phyloP scores from a whole-genome alignment of 2,329 filamentous ascomycete species.

The Beauveria medogensis region DNA sequence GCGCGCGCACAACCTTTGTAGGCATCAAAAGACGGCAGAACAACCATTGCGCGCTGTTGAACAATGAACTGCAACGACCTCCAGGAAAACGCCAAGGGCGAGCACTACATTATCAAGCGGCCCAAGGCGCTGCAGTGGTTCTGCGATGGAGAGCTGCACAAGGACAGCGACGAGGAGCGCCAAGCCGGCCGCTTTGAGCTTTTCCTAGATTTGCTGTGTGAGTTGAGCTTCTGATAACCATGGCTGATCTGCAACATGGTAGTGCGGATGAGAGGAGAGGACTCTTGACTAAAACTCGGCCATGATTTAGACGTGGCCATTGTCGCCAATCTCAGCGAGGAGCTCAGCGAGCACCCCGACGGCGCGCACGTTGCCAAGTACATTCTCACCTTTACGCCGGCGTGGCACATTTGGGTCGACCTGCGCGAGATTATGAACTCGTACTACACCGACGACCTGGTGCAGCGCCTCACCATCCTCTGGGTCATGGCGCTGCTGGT shows the following conservation, averaged over 20 bases:
- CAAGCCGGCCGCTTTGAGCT: conserved; percentile 40
- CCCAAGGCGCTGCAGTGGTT: conserved; percentile 38
- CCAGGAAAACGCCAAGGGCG: conserved; percentile 21
- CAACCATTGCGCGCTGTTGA: too few species aligned
- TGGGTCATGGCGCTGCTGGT: conserved; percentile 43
- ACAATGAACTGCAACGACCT: conserved; percentile 31
- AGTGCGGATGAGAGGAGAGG: too few species aligned
- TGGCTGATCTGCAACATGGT: too few species aligned
- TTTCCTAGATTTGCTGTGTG: conserved; percentile 40
- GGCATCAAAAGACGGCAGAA: neutral
- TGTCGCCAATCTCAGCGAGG: conserved; percentile 42
- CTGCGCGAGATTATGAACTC: conserved; percentile 44
- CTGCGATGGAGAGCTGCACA: conserved; percentile 31
- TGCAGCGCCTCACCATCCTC: conserved; percentile 38
- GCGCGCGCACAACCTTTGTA: neutral
- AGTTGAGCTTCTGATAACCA: neutral
- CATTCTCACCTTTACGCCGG: conserved; percentile 38
- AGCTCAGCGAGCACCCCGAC: conserved; percentile 36
- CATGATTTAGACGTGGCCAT: conserved; percentile 32
- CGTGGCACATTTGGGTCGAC: conserved; percentile 43
- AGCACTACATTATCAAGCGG: conserved; percentile 28
- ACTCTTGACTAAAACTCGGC: neutral
- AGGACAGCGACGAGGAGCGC: conserved; percentile 34
- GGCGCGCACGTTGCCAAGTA: conserved; percentile 38
- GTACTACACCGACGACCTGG: conserved; percentile 42